Base-by-base conservation (phyloP, 2,329 filamentous ascomycete genomes). In the Sporothrix curviconia region DNA sequence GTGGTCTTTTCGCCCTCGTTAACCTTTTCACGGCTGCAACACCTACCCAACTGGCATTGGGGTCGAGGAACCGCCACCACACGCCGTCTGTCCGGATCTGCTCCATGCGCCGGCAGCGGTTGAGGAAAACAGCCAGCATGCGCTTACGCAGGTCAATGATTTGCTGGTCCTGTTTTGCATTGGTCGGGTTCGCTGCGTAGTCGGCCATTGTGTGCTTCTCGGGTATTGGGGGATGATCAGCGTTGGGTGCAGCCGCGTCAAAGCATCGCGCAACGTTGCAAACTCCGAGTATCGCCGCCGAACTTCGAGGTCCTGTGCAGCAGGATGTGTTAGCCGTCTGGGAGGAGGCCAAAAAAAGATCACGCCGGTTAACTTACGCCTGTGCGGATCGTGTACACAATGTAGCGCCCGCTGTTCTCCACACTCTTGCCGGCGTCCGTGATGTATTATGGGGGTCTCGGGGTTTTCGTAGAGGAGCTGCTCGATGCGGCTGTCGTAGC, bases 201-300 rank as follows among this genome's bases (percentile, higher is more conserved):
- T 99, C 94, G 60, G 92, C 92, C 87, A 99, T 95, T 46, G 91
- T 94, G 72, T 99, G 94, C 73, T 99, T 99, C 74, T 99, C 95
- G 22, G 94, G 94, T 66, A 99, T 99, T 3, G 94, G 94, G 94
- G 95, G 54, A 99, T 89, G 66, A 99, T 89, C 42, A 99, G 80
- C 0, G 94, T 99, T 7, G 95, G 94, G 69, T 99, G 95, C 61
- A 99, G 81, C 65, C 89, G 88, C 47, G 92, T 91, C 28, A 99
- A 81, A 3, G 92, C 92, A 66, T 91, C 86, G 66, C 94, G 84
- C 58, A 99, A 76, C 15, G 92, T 96, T 36, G 90, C 88, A 68
- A 99, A 99, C 71, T 99, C 94, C 1, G 94, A 99, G 72, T 99
- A 99, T 66, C 94, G 83, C 66, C 94, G 84, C 66, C 92, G 87